Percentiles rank a stretch among this genome's conserved stretches.
Evolutionary conservation across 2,329 filamentous ascomycete species (phyloP).

Genomic region (Arthrobotrys megalospora): DNA sequence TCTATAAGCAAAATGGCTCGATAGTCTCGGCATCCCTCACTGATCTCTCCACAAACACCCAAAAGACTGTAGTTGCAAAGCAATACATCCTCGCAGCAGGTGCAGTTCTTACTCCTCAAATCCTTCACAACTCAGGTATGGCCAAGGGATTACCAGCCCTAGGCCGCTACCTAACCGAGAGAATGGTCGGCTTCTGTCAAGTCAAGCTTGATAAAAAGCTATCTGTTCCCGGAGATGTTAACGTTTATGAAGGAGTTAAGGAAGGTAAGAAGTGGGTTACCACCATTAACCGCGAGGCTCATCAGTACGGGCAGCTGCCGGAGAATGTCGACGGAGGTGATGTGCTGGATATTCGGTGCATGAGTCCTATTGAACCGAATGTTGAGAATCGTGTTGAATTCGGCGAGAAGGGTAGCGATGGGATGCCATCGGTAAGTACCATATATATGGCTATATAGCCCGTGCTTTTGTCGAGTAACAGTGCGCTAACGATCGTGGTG

Average conservation of each 20-base stretch:
- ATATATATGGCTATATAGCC: neutral
- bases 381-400: conserved; percentile 60
- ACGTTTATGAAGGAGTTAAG: conserved; percentile 60
- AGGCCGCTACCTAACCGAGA: conserved; percentile 64
- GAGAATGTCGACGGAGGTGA: conserved; percentile 62
- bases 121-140: conserved; percentile 62
- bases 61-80: conserved; percentile 62
- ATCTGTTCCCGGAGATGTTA: conserved; percentile 32
- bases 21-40: conserved; percentile 40
- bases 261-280: conserved; percentile 63
- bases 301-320: conserved; percentile 63
- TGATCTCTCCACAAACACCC: conserved; percentile 58
- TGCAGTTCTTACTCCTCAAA: conserved; percentile 64
- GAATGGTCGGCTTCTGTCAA: conserved; percentile 65
- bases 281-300: conserved; percentile 64
- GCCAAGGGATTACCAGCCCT: conserved; percentile 41
- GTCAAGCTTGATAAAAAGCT: conserved; percentile 62
- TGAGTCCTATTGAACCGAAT: conserved; percentile 58
- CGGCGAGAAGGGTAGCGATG: conserved; percentile 62
- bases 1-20: conserved; percentile 28
- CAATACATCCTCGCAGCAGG: conserved; percentile 64
- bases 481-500: conserved; percentile 26
- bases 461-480: neutral
- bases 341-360: conserved; percentile 63
- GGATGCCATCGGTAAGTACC: conserved; percentile 62